phyloP scores from a whole-genome alignment of 2,329 filamentous ascomycete species.

The Huntiella bhutanensis region DNA sequence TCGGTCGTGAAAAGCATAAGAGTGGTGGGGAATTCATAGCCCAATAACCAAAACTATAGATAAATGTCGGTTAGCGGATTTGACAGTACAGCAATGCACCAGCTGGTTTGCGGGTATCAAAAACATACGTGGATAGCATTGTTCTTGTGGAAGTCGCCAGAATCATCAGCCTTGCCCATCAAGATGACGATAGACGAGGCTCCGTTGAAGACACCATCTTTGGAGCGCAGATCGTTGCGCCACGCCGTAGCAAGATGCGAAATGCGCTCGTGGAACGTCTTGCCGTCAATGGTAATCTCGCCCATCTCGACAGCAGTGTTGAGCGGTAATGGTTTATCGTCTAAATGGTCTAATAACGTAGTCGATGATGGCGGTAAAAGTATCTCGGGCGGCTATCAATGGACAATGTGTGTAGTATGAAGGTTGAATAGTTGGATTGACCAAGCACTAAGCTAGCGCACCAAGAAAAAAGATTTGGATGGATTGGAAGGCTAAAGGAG shows the following conservation, averaged over 20 bases:
- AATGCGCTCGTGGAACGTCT: slow-evolving; percentile 83
- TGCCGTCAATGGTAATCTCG: slow-evolving; percentile 90
- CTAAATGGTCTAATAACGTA: background rate
- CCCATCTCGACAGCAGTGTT: slow-evolving; percentile 31
- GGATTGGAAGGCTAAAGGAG: too few species aligned
- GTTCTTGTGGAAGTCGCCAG: slow-evolving; percentile 77
- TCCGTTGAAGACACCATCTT: slow-evolving; percentile 69
- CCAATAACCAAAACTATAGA: slow-evolving; percentile 85
- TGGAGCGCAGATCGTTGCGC: slow-evolving; percentile 87
- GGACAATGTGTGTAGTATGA: too few species aligned
- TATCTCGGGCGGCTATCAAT: too few species aligned
- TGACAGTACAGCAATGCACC: background rate
- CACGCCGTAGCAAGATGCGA: slow-evolving; percentile 74
- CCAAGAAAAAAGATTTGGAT: too few species aligned
- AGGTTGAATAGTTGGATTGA: too few species aligned
- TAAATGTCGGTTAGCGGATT: background rate
- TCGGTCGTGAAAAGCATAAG: slow-evolving; percentile 84
- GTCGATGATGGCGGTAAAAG: too few species aligned
- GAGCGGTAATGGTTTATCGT: background rate
- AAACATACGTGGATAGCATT: slow-evolving; percentile 76
- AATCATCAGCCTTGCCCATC: slow-evolving; percentile 89
- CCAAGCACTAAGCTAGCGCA: too few species aligned
- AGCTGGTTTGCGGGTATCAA: background rate
- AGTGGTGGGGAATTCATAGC: slow-evolving; percentile 95
- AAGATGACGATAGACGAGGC: slow-evolving; percentile 72